Base-by-base conservation (phyloP, 306 rosid genomes). In the Canavalia ensiformis region DNA sequence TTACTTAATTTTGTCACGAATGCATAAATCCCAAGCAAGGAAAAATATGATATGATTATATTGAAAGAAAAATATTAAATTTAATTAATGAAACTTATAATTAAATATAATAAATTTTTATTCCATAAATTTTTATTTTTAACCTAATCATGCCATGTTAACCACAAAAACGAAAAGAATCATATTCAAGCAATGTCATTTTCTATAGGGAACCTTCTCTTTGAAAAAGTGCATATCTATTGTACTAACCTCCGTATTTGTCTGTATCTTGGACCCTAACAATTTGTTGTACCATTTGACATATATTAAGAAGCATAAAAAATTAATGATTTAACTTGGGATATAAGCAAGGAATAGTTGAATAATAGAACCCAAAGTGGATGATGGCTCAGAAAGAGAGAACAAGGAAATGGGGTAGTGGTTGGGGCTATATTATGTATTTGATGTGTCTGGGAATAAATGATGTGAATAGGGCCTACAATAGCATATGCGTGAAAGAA, bases 401-500 rank as follows among this genome's bases (percentile, higher is more conserved):
- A 64, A 12, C 25, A 11, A 12, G 35, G n/a, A 47, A 69, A 69
- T 39, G 47, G 5, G 34, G 56, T 44, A 45, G 30, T 35, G 52
- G 82, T 80, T 81, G 85, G 83, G 55, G 65, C 4, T 34, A 29
- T 75, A 31, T 67, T 68, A 42, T 63, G 45, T 63, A 65, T 63
- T 45, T 65, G 54, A 35, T 12, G 47, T 85, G 85, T 85, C 81
- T 18, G 81, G 83, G 85, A 77, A 85, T 85, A 76, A 84, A 81
- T 76, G 64, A 85, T 81, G 62, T 55, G 75, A 71, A 29, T 33
- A 63, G 85, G 88, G 4, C 85, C 88, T 75, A 85, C 88, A 69
- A 75, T 58, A 18, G 18, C 68, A 52, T n/a, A 13, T 74, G 50
- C 50, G 8, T 63, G n/a, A 8, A 77, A 35, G 4, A 60, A 57